Evolutionary conservation across 2,329 filamentous ascomycete species (phyloP).

Genomic region (Sporothrix sp.): DNA sequence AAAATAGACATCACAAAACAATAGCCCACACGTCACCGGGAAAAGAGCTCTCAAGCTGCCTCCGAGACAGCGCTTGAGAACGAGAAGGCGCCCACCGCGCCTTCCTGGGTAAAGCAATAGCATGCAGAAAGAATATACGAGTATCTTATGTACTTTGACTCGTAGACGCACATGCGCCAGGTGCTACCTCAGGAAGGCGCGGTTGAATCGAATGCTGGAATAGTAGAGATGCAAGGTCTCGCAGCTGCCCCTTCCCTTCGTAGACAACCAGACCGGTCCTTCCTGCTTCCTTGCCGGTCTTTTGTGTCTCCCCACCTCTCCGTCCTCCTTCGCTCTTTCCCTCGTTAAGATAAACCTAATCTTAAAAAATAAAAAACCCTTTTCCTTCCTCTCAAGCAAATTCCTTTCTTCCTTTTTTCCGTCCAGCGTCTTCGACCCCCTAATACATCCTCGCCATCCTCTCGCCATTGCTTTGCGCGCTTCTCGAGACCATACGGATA

Average conservation of each 20-base stretch:
- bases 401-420: background rate
- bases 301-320: conserved; percentile 2
- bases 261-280: background rate
- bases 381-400: background rate
- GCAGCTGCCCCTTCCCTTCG: conserved; percentile 1
- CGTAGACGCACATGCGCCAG: too few relatives aligned
- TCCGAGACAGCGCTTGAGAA: too few relatives aligned
- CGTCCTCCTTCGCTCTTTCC: background rate
- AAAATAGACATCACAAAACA: background rate
- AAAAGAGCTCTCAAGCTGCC: too few relatives aligned
- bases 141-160: too few relatives aligned
- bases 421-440: background rate
- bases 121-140: too few relatives aligned
- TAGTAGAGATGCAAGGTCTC: too few relatives aligned
- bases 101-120: too few relatives aligned
- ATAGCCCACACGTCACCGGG: too few relatives aligned
- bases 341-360: conserved; percentile 5
- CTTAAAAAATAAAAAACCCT: background rate
- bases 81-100: too few relatives aligned
- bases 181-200: too few relatives aligned
- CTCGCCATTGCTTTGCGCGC: background rate
- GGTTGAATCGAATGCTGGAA: too few relatives aligned
- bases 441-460: background rate
- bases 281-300: background rate
- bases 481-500: background rate